phyloP scores from a whole-genome alignment of 768 basidiomycete genomes.

The Suillus lakei region DNA sequence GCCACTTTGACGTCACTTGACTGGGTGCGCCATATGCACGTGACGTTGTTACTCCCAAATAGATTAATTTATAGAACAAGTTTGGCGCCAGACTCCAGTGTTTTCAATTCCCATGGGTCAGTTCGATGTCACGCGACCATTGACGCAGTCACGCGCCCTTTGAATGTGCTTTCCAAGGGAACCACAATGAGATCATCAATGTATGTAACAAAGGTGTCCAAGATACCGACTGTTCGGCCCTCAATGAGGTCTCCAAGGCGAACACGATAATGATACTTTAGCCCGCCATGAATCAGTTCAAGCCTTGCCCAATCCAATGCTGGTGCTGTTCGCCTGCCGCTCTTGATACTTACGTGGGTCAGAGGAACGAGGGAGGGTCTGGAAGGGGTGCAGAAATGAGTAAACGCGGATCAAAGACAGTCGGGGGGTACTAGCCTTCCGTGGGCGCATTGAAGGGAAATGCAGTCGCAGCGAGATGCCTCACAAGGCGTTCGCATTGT shows the following conservation, averaged over 20 bases:
- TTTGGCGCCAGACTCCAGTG: no score
- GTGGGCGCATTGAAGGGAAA: slow-evolving; percentile 96
- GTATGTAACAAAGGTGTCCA: slow-evolving; percentile 11
- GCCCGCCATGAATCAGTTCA: neutral
- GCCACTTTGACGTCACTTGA: slow-evolving; percentile 15
- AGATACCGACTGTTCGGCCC: neutral
- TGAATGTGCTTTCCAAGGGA: neutral
- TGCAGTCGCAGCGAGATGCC: slow-evolving; percentile 66
- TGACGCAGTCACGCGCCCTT: slow-evolving; percentile 4
- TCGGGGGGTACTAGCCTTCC: slow-evolving; percentile 61
- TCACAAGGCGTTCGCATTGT: slow-evolving; percentile 75
- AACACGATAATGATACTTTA: neutral
- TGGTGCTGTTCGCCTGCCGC: slow-evolving; percentile 15
- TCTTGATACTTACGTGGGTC: slow-evolving; percentile 30
- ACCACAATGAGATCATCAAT: neutral
- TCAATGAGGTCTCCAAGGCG: neutral
- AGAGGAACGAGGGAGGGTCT: slow-evolving; percentile 65
- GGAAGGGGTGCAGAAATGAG: slow-evolving; percentile 9
- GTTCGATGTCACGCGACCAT: slow-evolving; percentile 36
- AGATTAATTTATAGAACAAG: no score
- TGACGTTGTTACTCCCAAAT: no score
- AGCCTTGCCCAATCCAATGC: slow-evolving; percentile 31
- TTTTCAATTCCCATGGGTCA: no score
- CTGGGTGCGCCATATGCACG: no score
- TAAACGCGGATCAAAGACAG: neutral